Percentiles rank a stretch among this genome's conserved stretches.
These are phyloP conservation scores for Eimeria tenella DNA, from an alignment of 169 alveolate species.

Conservation along the genomic window DNA sequence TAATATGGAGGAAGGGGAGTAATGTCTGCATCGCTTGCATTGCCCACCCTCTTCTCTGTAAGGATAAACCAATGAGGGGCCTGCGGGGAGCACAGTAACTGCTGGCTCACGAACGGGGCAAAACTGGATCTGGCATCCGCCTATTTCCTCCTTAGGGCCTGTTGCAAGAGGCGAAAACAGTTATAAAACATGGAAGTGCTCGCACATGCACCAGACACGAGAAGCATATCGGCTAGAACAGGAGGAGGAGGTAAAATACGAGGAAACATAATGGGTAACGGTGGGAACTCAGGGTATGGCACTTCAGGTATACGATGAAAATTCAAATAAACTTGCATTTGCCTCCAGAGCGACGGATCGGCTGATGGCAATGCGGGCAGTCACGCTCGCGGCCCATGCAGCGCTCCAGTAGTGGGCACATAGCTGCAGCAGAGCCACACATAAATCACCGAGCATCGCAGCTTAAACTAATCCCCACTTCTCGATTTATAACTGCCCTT, in stretches of 20 bases:
- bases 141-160: conserved; percentile 59
- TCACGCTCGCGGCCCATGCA: conserved; percentile 69
- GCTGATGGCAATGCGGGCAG: conserved; percentile 73
- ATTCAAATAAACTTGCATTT: background rate
- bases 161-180: background rate
- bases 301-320: background rate
- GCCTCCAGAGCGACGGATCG: conserved; percentile 66
- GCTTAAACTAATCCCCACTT: background rate
- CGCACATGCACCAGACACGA: too few relatives aligned
- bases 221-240: background rate
- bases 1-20: background rate
- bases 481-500: too few relatives aligned
- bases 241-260: background rate
- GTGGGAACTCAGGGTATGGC: background rate
- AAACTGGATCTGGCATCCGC: conserved; percentile 64
- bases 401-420: conserved; percentile 63
- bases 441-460: background rate
- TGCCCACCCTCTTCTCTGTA: conserved; percentile 58
- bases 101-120: conserved; percentile 58
- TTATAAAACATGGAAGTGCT: background rate
- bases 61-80: conserved; percentile 54
- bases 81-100: conserved; percentile 53
- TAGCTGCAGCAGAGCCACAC: conserved; percentile 52
- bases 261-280: background rate
- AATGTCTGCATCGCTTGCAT: background rate